Evolutionary conservation across 768 basidiomycete genomes (phyloP).

Genomic region (Mrakia gelida): DNA sequence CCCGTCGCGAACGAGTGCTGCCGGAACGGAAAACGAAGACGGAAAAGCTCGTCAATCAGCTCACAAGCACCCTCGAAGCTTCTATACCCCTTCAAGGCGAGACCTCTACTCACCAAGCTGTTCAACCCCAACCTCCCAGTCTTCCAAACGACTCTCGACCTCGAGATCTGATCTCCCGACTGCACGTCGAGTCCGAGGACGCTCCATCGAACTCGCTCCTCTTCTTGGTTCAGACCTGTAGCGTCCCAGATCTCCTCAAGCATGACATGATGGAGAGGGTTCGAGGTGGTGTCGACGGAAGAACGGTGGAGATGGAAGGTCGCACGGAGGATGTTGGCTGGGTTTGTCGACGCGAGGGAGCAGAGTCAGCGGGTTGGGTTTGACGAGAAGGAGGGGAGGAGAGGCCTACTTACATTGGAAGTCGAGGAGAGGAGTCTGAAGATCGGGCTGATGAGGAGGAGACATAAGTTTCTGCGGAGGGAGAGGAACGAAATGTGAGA

Average conservation of each 20-base stretch:
- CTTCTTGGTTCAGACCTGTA: constrained; percentile 54
- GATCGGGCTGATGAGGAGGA: constrained; percentile 70
- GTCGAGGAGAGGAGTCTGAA: constrained; percentile 76
- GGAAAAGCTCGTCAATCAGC: neutral
- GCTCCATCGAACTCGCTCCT: constrained; percentile 56
- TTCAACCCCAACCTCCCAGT: constrained; percentile 78
- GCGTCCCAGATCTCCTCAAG: constrained; percentile 66
- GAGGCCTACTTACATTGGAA: constrained; percentile 53
- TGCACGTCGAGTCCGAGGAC: constrained; percentile 64
- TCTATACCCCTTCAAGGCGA: no score
- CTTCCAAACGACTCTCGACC: constrained; percentile 65
- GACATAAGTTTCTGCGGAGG: constrained; percentile 68
- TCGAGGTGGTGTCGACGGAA: constrained; percentile 56
- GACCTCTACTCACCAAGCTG: constrained; percentile 57
- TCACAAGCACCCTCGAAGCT: neutral
- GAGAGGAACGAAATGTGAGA: constrained; percentile 27
- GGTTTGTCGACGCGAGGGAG: no score
- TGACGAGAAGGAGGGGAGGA: neutral
- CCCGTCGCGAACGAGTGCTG: constrained; percentile 65
- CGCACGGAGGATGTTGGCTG: constrained; percentile 70
- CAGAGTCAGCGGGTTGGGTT: neutral
- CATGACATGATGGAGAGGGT: constrained; percentile 43
- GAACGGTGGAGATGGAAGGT: constrained; percentile 77
- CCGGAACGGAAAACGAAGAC: no score
- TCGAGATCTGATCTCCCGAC: neutral